Conservation (phyloP, 108 stramenopile species). For the Discostella pseudostelligera region DNA sequence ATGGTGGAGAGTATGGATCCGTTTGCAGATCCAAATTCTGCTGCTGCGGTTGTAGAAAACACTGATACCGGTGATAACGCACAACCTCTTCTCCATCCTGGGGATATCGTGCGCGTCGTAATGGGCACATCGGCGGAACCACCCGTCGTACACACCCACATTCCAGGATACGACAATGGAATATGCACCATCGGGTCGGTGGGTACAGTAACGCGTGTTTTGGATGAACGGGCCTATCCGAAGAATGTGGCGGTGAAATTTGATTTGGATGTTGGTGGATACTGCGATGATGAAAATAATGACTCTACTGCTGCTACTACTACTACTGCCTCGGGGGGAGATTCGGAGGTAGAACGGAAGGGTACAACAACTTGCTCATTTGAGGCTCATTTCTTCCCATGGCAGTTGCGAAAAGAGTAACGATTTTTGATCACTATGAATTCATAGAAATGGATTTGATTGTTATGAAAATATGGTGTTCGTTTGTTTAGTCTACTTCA, state of each 20-base stretch:
- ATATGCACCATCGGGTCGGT: conserved; percentile 44
- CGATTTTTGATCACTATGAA: too few relatives aligned
- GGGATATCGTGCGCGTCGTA: conserved; percentile 30
- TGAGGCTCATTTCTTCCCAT: conserved; percentile 41
- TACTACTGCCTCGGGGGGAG: neutral
- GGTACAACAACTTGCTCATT: conserved; percentile 24
- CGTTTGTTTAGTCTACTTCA: too few relatives aligned
- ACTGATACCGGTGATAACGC: conserved; percentile 8
- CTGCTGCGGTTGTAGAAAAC: neutral
- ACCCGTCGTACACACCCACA: conserved; percentile 42
- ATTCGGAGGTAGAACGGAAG: too few relatives aligned
- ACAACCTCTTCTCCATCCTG: neutral
- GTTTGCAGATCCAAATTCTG: conserved; percentile 42
- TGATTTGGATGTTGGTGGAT: conserved; percentile 19
- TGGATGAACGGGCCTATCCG: conserved; percentile 22
- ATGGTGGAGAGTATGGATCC: conserved; percentile 13
- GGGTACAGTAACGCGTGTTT: conserved; percentile 35
- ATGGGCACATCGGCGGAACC: too few relatives aligned
- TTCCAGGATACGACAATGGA: conserved; percentile 21
- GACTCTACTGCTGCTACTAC: too few relatives aligned
- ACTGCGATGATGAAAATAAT: too few relatives aligned
- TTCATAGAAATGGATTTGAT: too few relatives aligned
- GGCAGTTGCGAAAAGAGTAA: conserved; percentile 32
- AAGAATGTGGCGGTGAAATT: conserved; percentile 45
- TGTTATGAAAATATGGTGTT: too few relatives aligned